A percentile compares a stretch with the other conserved stretches of the same genome.
phyloP scores from a whole-genome alignment of 2,329 filamentous ascomycete genomes.

The Tolypocladium tropicale region DNA sequence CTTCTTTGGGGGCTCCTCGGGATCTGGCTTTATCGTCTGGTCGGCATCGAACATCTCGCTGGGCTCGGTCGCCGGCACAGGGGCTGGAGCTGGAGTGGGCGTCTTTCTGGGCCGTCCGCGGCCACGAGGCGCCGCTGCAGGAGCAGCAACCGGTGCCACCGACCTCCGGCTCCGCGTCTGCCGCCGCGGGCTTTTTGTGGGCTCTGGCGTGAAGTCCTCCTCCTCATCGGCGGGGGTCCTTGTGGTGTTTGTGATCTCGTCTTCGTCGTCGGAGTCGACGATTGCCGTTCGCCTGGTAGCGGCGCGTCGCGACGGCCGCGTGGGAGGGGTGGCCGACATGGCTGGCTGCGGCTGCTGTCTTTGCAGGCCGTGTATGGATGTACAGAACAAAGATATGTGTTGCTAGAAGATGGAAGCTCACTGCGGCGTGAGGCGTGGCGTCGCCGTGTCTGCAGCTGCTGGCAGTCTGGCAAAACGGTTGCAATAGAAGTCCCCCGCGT shows the following conservation, averaged over 20 bases:
- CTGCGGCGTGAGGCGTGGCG: neutral
- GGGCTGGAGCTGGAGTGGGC: constrained; percentile 5
- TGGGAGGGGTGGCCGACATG: constrained; percentile 22
- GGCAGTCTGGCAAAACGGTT: neutral
- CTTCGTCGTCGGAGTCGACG: constrained; percentile 72
- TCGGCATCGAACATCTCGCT: constrained; percentile 27
- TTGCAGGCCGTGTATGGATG: neutral
- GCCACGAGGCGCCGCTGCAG: constrained; percentile 28
- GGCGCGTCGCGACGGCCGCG: constrained; percentile 29
- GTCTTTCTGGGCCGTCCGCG: constrained; percentile 33
- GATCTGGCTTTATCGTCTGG: constrained; percentile 20
- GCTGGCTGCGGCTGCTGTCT: neutral
- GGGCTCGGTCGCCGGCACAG: constrained; percentile 11
- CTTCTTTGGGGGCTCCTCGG: constrained; percentile 24
- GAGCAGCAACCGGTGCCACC: constrained; percentile 29
- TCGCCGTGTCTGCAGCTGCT: neutral
- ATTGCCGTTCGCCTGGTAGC: constrained; percentile 60
- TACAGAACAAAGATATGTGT: neutral
- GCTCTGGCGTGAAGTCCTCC: constrained; percentile 72
- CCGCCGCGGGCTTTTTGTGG: constrained; percentile 46
- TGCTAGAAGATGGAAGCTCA: neutral
- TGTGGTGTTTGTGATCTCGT: constrained; percentile 44
- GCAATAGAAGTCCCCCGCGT: constrained; percentile 2
- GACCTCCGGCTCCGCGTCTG: constrained; percentile 33
- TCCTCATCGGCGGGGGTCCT: constrained; percentile 48